Evolutionary conservation across 106 monocot genomes (phyloP).

Genomic region (Vanilla planifolia): DNA sequence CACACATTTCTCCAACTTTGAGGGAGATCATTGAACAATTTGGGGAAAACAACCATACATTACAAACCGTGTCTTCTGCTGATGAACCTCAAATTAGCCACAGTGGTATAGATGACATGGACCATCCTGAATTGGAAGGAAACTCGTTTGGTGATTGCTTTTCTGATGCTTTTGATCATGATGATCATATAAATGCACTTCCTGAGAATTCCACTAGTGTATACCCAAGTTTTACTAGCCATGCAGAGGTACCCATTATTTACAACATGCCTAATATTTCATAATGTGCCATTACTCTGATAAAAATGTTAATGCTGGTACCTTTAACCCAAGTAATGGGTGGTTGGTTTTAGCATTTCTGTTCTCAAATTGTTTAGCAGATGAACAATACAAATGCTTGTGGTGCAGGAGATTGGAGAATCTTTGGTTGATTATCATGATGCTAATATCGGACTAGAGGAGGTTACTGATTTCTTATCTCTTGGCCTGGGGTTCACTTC

Average conservation of each 20-base stretch:
- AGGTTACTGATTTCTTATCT: constrained; percentile 65
- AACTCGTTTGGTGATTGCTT: constrained; percentile 31
- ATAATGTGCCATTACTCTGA: too few species aligned
- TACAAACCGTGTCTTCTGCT: constrained; percentile 13
- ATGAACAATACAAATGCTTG: neutral
- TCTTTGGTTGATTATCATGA: constrained; percentile 19
- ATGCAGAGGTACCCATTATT: constrained; percentile 53
- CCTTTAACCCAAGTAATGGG: too few species aligned
- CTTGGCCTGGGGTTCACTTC: constrained; percentile 69
- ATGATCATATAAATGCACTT: constrained; percentile 37
- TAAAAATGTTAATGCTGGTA: too few species aligned
- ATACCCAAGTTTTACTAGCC: constrained; percentile 23
- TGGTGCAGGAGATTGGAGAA: constrained; percentile 51
- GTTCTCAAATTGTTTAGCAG: too few species aligned
- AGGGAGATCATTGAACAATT: constrained; percentile 61
- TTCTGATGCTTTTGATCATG: constrained; percentile 35
- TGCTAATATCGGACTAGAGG: constrained; percentile 41
- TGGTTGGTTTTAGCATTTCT: too few species aligned
- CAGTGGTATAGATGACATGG: constrained; percentile 21
- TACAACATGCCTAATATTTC: too few species aligned
- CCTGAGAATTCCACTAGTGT: constrained; percentile 33
- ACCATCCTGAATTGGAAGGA: constrained; percentile 18
- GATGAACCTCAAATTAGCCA: constrained; percentile 14
- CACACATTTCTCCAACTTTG: constrained; percentile 80
- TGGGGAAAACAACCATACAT: constrained; percentile 61